phyloP scores from a whole-genome alignment of 805 yeast genomes.

The Candida wancherniae region DNA sequence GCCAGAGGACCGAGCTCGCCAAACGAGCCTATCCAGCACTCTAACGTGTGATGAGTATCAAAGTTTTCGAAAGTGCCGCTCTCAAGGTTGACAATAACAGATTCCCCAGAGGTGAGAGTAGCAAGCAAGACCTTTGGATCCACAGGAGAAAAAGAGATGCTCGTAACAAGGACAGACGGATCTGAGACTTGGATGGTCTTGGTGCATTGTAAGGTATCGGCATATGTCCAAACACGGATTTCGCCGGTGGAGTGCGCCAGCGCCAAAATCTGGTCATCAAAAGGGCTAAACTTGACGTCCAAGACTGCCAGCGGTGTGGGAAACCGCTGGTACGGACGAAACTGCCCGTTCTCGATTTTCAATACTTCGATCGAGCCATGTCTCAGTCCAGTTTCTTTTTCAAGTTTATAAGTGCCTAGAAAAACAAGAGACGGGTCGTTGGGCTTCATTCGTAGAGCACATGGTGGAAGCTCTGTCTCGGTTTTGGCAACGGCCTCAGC shows the following conservation, averaged over 20 bases:
- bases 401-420: slow-evolving; percentile 78
- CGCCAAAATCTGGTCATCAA: slow-evolving; percentile 42
- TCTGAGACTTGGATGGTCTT: slow-evolving; percentile 44
- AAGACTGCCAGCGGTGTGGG: slow-evolving; percentile 60
- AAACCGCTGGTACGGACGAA: slow-evolving; percentile 5
- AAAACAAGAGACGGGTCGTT: slow-evolving; percentile 43
- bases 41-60: slow-evolving; percentile 54
- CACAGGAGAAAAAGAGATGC: slow-evolving; percentile 53
- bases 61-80: slow-evolving; percentile 19
- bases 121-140: slow-evolving; percentile 37
- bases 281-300: slow-evolving; percentile 68
- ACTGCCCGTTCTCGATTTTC: slow-evolving; percentile 18
- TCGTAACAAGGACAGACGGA: slow-evolving; percentile 51
- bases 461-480: slow-evolving; percentile 69
- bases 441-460: slow-evolving; percentile 65
- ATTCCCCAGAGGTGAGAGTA: slow-evolving; percentile 67
- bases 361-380: slow-evolving; percentile 57
- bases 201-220: slow-evolving; percentile 15
- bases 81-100: slow-evolving; percentile 37
- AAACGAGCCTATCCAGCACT: slow-evolving; percentile 85
- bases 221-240: slow-evolving; percentile 53
- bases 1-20: slow-evolving; percentile 50
- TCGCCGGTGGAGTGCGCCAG: slow-evolving; percentile 83
- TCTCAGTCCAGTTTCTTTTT: slow-evolving; percentile 49
- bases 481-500: slow-evolving; percentile 19